Evolutionary conservation across 2,329 filamentous ascomycete genomes (phyloP).

Genomic region (Fusarium drepaniforme): DNA sequence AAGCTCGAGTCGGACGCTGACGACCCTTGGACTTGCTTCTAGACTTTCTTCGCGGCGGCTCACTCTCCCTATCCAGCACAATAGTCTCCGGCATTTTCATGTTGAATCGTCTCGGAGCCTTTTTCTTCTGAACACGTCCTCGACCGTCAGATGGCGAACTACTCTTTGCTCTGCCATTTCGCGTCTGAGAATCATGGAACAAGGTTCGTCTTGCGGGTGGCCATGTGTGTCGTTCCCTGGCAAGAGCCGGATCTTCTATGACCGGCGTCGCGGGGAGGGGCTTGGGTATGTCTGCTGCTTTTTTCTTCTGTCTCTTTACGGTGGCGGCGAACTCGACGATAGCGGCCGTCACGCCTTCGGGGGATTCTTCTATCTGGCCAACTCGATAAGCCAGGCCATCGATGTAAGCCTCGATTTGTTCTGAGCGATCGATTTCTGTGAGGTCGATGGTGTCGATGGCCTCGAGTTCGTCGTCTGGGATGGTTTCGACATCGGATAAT

Average conservation of each 20-base stretch:
- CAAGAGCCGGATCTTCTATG: slow-evolving; percentile 39
- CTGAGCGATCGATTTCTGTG: slow-evolving; percentile 16
- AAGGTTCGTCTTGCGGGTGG: slow-evolving; percentile 13
- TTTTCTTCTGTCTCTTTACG: slow-evolving; percentile 2
- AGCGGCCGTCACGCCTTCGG: slow-evolving; percentile 42
- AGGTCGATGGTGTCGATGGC: slow-evolving; percentile 37
- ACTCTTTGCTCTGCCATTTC: not conserved
- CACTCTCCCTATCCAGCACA: not conserved
- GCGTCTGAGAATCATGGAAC: not conserved
- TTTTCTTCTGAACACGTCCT: not conserved
- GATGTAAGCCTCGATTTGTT: slow-evolving; percentile 30
- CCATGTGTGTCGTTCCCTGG: slow-evolving; percentile 1
- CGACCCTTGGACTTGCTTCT: not conserved
- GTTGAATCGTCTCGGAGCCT: slow-evolving; percentile 3
- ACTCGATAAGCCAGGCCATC: slow-evolving; percentile 50
- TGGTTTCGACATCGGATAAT: slow-evolving; percentile 26
- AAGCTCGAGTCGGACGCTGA: not conserved
- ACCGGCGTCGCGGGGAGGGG: slow-evolving; percentile 48
- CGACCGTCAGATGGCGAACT: slow-evolving; percentile 7
- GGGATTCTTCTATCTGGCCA: slow-evolving; percentile 46
- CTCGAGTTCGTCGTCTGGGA: slow-evolving; percentile 16
- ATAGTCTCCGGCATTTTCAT: not conserved
- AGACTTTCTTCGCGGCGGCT: not conserved
- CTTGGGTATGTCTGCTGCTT: slow-evolving; percentile 26
- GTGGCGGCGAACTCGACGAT: slow-evolving; percentile 44